Evolutionary conservation across 805 yeast genomes (phyloP), one percentile per base, ranked within the genome.

Genomic region (Candida yuanshanica): DNA sequence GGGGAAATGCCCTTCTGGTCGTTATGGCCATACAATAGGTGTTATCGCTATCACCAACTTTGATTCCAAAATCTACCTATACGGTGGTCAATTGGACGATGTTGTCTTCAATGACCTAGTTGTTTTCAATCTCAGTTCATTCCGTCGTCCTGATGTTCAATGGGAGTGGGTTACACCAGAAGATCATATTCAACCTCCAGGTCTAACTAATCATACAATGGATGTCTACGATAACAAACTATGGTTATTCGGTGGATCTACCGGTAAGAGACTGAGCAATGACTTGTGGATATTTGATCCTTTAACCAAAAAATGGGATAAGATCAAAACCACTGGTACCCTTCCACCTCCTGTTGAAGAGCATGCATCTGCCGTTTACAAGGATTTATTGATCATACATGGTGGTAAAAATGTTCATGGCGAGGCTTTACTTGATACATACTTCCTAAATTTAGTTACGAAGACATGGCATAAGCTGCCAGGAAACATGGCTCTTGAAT

Each of bases 51-150:
- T 76, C 31, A 69, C 75, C 14, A 79, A 80, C 48, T 69, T 70
- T 52, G 77, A 75, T 50, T 69, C 78, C 0, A 70, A 69, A 39
- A 69, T 93, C 36, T 93, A 81, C 60, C 70, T 93, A 5, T 93
- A 88, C 65, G 99, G 99, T 43, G 99, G 99, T 43, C 97, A 91
- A 62, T 74, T 90, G 48, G 93, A 89, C 60, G 86, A 83, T 50
- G 79, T 79, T 14, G 75, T 74, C 51, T 90, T 86, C 63, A 81
- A 83, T 60, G 98, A 93, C 60, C 64, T 91, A 55, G 82, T 83
- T 68, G 79, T 78, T 45, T 93, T 88, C 63, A 97, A 93, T 61
- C 70, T 91, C 49, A 83, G 93, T 25, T 77, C 88, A 14, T 86
- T 91, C 65, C 77, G 95, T 53, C 78, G 83, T 48, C 84, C 95